Evolutionary conservation across 345 rosid genomes (phyloP), one percentile per base, ranked within the genome.

Genomic region (Gossypium rotundifolium): DNA sequence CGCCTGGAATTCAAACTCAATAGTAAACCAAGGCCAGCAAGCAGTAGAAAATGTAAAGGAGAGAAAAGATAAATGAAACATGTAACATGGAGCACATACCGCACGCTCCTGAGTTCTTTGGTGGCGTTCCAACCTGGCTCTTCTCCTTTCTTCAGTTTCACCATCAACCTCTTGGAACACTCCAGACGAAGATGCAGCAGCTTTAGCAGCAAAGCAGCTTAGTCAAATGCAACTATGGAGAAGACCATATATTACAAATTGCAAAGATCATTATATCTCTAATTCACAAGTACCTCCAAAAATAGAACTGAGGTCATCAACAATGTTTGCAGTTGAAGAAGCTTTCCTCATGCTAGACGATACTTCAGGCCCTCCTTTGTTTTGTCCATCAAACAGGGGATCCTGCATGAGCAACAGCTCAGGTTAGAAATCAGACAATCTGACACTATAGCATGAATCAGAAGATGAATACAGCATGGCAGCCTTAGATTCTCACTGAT

Each of bases 91-190:
- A 79, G 65, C 63, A 76, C 92, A 72, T 86, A 95, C 99, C 79
- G 98, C 98, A 20, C 99, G 92, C 87, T 95, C 99, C 79, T 93
- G 97, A 77, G 98, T 90, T 88, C 98, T 89, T 74, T 90, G 99
- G 74, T 91, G 96, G 78, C 97, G 98, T 68, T 95, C 97, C 83
- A 95, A 79, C 83, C 98, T 86, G 65, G 98, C 96, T 78, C 88
- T 89, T 42, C 98, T 83, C 77, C 99, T 87, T 78, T 95, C 99
- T 81, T 93, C 97, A 74, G 83, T 93, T 83, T 95, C 99, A 70
- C 98, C 99, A 52, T 88, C 93, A 77, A 93, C 83, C 2, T 93
- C 99, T 81, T 81, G 96, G 82, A 95, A 95, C 5, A 85, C 96
- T 80, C 93, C 91, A 51, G 94, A 71, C 22, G 88, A 79, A 53